These are phyloP conservation scores for Macroventuria anomochaeta DNA, from an alignment of 2,329 filamentous ascomycete genomes.

Conservation along the genomic window DNA sequence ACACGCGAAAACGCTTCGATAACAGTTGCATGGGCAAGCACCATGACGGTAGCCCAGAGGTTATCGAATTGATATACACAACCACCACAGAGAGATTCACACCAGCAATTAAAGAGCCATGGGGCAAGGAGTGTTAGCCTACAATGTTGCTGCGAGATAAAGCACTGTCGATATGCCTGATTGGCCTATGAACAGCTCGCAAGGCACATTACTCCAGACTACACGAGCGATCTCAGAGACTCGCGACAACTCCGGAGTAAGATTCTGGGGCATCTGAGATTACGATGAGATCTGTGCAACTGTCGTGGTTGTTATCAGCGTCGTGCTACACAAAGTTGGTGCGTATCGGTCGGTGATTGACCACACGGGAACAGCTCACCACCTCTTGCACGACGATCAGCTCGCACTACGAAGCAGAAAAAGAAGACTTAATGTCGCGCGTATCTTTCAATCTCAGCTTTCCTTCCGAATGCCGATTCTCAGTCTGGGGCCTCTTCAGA, in stretches of 20 bases:
- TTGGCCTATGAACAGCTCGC: slow-evolving; percentile 21
- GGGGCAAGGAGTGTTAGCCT: background rate
- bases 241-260: background rate
- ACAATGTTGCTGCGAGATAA: slow-evolving; percentile 50
- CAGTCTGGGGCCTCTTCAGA: background rate
- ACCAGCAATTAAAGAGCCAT: background rate
- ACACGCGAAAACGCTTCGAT: background rate
- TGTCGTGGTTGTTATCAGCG: background rate
- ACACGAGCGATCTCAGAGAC: background rate
- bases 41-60: slow-evolving; percentile 18
- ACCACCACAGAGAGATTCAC: background rate
- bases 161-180: slow-evolving; percentile 25
- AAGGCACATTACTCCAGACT: slow-evolving; percentile 13
- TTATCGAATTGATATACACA: slow-evolving; percentile 1
- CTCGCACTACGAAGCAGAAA: background rate
- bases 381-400: slow-evolving; percentile 9
- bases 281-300: slow-evolving; percentile 2
- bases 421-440: background rate
- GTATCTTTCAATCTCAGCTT: background rate
- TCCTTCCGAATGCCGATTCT: background rate
- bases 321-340: slow-evolving; percentile 3
- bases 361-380: background rate
- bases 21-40: background rate
- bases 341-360: slow-evolving; percentile 2
- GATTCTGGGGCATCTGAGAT: background rate